These are phyloP conservation scores for Sphaerulina populicola DNA, from an alignment of 2,329 filamentous ascomycete genomes.

Conservation along the genomic window DNA sequence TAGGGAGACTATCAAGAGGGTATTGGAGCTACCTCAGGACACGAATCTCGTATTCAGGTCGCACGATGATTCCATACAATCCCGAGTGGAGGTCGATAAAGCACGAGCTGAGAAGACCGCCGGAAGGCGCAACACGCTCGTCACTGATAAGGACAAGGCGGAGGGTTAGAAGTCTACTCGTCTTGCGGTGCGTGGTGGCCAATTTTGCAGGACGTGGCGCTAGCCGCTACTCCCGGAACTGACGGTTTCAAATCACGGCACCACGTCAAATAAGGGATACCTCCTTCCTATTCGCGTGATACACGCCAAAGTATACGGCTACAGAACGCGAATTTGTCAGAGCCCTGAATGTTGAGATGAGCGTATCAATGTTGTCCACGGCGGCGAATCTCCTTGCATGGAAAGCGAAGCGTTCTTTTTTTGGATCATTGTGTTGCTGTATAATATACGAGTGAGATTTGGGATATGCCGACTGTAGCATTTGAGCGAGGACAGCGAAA, in stretches of 20 bases:
- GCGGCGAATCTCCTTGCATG: neutral
- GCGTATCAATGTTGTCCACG: neutral
- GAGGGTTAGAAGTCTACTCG: neutral
- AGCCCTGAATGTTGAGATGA: no score
- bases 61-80: constrained; percentile 90
- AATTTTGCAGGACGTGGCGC: no score
- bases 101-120: constrained; percentile 63
- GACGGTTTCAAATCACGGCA: no score
- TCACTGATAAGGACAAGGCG: constrained; percentile 15
- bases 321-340: no score
- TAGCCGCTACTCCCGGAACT: no score
- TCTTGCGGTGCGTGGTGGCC: no score
- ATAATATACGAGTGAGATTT: neutral
- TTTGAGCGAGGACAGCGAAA: neutral
- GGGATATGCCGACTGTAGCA: neutral
- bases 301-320: no score
- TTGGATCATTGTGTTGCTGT: neutral
- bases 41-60: constrained; percentile 93
- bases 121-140: constrained; percentile 34
- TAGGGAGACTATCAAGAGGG: constrained; percentile 89
- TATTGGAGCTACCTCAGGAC: constrained; percentile 76
- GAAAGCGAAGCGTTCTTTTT: neutral
- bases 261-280: no score
- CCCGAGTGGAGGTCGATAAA: constrained; percentile 82
- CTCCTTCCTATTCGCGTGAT: no score